Base-by-base conservation (phyloP, 2,329 filamentous ascomycete species). In the Clonostachys sp. region DNA sequence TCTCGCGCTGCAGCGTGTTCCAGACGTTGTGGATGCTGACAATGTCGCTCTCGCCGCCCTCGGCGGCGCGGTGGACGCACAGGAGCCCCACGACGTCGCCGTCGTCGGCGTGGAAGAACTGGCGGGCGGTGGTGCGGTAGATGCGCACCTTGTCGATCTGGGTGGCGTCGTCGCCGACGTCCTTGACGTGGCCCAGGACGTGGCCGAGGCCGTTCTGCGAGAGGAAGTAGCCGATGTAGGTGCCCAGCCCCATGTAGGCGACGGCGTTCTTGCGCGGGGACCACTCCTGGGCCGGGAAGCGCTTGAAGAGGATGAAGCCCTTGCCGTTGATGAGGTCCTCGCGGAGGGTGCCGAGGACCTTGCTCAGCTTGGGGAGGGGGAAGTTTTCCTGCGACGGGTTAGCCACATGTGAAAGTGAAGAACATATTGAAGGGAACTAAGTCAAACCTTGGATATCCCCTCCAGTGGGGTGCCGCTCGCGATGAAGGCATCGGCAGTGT, bases 241-340 rank as follows among this genome's bases (percentile, higher is more conserved):
- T 89, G 40, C 88, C 86, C 2, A 96, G 76, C 5, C 90, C 90
- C 85, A 95, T 91, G 69, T 95, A 95, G n/a, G 86, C 89, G 10
- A 90, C 83, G 8, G 89, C 89, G 13, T 83, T 88, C 70, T 95
- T 95, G 62, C 83, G 78, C 45, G 82, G 80, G 0, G 85, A 83
- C 90, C 91, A 96, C 66, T 78, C 63, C 40, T 78, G 59, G 2
- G 91, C 87, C 2, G 89, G 90, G 63, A 95, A 85, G 45, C 86
- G 83, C 64, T 94, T 95, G 74, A 95, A 94, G 14, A 95, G 78
- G 52, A 94, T 86, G 70, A 95, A 95, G 13, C 91, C 91, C 60
- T 94, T 94, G 53, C 89, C 90, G 61, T 95, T 81, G 47, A 95
- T 67, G 18, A 76, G 65, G 52, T 75, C 70, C 14, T 65, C 55